phyloP scores from a whole-genome alignment of 805 yeast genomes.

The Brettanomyces sp. region DNA sequence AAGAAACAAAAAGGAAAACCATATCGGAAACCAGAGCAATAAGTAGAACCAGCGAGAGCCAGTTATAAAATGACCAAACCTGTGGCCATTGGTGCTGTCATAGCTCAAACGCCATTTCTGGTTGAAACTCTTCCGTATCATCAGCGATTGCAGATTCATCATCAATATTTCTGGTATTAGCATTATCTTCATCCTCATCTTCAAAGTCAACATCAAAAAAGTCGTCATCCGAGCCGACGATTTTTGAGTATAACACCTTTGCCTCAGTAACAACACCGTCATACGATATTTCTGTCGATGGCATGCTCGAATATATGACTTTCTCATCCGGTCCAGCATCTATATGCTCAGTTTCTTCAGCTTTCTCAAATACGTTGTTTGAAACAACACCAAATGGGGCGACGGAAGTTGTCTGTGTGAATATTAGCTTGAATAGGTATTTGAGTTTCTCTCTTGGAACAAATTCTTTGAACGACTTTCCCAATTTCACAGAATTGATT shows the following conservation, averaged over 20 bases:
- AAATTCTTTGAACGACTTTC: constrained; percentile 76
- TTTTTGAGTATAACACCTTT: constrained; percentile 57
- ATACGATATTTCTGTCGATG: constrained; percentile 79
- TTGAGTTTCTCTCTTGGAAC: constrained; percentile 69
- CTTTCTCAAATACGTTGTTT: constrained; percentile 30
- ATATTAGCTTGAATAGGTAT: constrained; percentile 51
- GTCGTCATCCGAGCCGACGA: constrained; percentile 92
- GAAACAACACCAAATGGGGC: constrained; percentile 47
- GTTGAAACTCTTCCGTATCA: constrained; percentile 24
- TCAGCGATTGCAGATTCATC: constrained; percentile 29
- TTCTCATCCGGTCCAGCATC: constrained; percentile 37
- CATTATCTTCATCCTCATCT: constrained; percentile 65
- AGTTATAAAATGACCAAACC: background rate
- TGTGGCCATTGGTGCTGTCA: constrained; percentile 3
- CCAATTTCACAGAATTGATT: constrained; percentile 74
- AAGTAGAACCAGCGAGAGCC: constrained; percentile 3
- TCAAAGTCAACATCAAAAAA: constrained; percentile 95
- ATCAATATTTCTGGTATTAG: constrained; percentile 4
- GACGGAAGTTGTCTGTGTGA: constrained; percentile 47
- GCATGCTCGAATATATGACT: constrained; percentile 47
- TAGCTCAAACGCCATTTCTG: constrained; percentile 31
- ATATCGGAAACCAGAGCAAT: constrained; percentile 14
- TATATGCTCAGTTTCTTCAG: constrained; percentile 7
- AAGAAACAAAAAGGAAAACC: constrained; percentile 4
- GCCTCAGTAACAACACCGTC: constrained; percentile 87